A percentile compares a stretch with the other conserved stretches of the same genome.
These are phyloP conservation scores for Camellia japonica DNA, from an alignment of 148 eudicot species.

Conservation along the genomic window DNA sequence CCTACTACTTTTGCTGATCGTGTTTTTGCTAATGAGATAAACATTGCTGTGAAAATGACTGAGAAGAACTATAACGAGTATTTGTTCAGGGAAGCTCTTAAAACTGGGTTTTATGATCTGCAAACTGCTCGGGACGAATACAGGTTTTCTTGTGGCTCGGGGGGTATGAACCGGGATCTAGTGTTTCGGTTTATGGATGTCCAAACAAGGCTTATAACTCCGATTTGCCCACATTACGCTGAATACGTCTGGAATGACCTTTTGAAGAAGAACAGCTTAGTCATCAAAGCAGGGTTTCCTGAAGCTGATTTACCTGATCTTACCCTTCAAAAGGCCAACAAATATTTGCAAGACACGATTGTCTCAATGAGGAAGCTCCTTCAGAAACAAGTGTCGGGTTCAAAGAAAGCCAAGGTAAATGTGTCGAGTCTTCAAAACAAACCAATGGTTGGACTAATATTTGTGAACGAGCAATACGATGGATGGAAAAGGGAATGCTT, in stretches of 20 bases:
- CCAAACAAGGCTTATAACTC: constrained; percentile 81
- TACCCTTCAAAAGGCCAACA: constrained; percentile 71
- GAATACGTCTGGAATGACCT: constrained; percentile 83
- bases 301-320: constrained; percentile 57
- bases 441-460: constrained; percentile 53
- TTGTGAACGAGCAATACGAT: constrained; percentile 72
- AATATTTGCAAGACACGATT: constrained; percentile 69
- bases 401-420: constrained; percentile 55
- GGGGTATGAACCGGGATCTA: constrained; percentile 71
- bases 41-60: constrained; percentile 56
- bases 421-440: constrained; percentile 44
- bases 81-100: constrained; percentile 77
- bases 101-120: constrained; percentile 81
- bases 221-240: constrained; percentile 82
- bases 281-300: constrained; percentile 78
- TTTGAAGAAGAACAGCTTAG: constrained; percentile 70
- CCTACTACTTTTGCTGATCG: constrained; percentile 69
- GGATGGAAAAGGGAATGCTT: constrained; percentile 88
- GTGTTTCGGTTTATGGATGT: constrained; percentile 75
- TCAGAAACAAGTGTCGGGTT: constrained; percentile 70
- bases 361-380: constrained; percentile 73
- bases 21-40: constrained; percentile 87
- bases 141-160: constrained; percentile 71
- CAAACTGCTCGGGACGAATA: constrained; percentile 90
- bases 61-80: constrained; percentile 66